Base-by-base conservation (phyloP, 306 rosid species). In the Lathyrus sativus region DNA sequence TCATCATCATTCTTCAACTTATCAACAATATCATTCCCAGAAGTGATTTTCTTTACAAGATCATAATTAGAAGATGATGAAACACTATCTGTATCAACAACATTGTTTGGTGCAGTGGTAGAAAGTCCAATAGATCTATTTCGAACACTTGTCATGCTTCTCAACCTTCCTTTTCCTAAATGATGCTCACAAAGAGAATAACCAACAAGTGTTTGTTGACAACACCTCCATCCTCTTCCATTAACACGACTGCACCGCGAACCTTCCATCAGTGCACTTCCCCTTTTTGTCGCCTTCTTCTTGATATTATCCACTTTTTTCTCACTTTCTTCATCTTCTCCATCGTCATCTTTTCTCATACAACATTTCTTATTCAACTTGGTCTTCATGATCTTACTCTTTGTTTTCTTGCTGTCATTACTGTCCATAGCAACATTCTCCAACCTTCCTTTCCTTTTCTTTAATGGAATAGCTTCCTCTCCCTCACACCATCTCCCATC, bases 191-290 rank as follows among this genome's bases (percentile, higher is more conserved):
- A 95, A 3, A 95, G 88, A 2, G 99, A 90, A 85, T 95, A 95
- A 14, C 99, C 99, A 3, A 95, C 99, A 0, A 95, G 92, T 1
- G 99, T 95, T 45, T 83, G 97, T 57, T 95, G 99, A 50, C 85
- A 87, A 11, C 99, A 95, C 59, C 99, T 78, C 99, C 99, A 95
- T 18, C 99, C 99, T 31, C 99, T 83, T 19, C 99, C 99, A 17
- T 95, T 95, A 14, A 95, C 97, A 1, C 99, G 96, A 72, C 99
- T 95, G 87, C 99, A 95, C 91, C 97, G 48, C 4, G 99, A 95
- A 4, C 99, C 99, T 79, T 95, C 97, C 99, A 87, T 84, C 0
- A 53, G 41, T 72, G 77, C 72, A 69, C 77, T 53, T 0, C 85
- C 85, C 54, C 87, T 75, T 6, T 65, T 76, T 3, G 39, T 12